These are phyloP conservation scores for Gossypium mustelinum DNA, from an alignment of 345 rosid genomes.

Conservation along the genomic window DNA sequence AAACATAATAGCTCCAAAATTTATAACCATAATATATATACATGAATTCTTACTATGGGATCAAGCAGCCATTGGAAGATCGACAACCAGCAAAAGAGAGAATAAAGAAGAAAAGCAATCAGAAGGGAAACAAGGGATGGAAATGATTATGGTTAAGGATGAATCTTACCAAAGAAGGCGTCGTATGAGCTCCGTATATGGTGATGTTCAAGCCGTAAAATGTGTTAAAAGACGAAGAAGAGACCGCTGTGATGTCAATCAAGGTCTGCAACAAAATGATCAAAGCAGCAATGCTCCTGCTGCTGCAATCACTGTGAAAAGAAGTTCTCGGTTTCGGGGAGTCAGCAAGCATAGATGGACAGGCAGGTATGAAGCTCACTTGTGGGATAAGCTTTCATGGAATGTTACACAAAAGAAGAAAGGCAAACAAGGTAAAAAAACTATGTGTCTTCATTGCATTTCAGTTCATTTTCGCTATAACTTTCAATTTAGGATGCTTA, in stretches of 20 bases:
- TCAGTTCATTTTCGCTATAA: not conserved
- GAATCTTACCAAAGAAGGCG: constrained; percentile 30
- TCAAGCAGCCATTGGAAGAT: constrained; percentile 7
- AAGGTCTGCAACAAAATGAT: constrained; percentile 23
- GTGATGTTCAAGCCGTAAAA: constrained; percentile 14
- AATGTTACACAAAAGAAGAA: constrained; percentile 63
- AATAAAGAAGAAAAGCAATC: not conserved
- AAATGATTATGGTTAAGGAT: constrained; percentile 35
- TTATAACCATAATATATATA: constrained; percentile 9
- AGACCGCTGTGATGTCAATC: constrained; percentile 20
- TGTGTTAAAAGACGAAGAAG: constrained; percentile 44
- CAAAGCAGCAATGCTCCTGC: constrained; percentile 18
- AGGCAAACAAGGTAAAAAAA: constrained; percentile 54
- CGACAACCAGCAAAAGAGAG: not conserved
- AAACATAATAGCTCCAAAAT: constrained; percentile 18
- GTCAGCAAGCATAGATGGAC: constrained; percentile 83
- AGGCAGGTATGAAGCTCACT: constrained; percentile 58
- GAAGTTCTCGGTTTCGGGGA: constrained; percentile 67
- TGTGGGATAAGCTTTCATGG: constrained; percentile 74
- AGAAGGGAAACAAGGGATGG: constrained; percentile 22
- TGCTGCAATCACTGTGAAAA: constrained; percentile 48
- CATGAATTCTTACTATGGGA: not conserved
- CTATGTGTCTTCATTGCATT: not conserved
- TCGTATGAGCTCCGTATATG: constrained; percentile 11
- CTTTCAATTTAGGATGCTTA: constrained; percentile 7